phyloP scores from a whole-genome alignment of 345 rosid species.

The Atalantia buxifolia region DNA sequence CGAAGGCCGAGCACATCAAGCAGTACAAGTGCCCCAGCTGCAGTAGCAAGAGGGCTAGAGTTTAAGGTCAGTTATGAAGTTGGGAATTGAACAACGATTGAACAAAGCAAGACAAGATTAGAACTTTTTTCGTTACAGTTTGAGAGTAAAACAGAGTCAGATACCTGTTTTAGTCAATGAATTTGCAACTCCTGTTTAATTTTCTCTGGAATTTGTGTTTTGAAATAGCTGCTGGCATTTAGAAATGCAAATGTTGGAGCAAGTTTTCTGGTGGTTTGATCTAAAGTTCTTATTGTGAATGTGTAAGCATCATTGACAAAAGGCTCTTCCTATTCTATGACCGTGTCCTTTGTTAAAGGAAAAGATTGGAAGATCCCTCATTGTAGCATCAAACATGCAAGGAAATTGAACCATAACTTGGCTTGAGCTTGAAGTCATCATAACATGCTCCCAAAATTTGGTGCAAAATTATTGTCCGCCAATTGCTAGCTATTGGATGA shows the following conservation, averaged over 20 bases:
- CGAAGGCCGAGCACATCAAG: constrained; percentile 98
- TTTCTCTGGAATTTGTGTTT: constrained; percentile 25
- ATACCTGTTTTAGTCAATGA: constrained; percentile 26
- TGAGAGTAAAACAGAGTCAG: constrained; percentile 37
- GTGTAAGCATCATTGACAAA: neutral
- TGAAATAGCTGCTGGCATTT: constrained; percentile 17
- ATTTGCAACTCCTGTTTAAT: constrained; percentile 24
- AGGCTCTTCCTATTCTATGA: neutral
- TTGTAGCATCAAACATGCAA: neutral
- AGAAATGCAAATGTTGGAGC: constrained; percentile 16
- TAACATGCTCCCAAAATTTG: neutral
- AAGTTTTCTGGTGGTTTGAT: constrained; percentile 11
- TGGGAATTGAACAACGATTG: constrained; percentile 18
- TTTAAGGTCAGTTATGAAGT: constrained; percentile 41
- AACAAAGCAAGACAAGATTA: constrained; percentile 36
- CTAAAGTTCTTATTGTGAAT: neutral
- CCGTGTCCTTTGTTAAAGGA: no score
- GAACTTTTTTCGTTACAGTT: constrained; percentile 31
- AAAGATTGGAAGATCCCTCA: neutral
- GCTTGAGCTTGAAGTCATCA: neutral
- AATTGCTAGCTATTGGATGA: neutral
- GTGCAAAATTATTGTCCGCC: neutral
- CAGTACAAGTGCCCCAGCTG: constrained; percentile 98
- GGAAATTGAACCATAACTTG: neutral
- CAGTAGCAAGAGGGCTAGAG: constrained; percentile 91